Base-by-base conservation (phyloP, 1,284 basidiomycete species). In the Sparassis latifolia region DNA sequence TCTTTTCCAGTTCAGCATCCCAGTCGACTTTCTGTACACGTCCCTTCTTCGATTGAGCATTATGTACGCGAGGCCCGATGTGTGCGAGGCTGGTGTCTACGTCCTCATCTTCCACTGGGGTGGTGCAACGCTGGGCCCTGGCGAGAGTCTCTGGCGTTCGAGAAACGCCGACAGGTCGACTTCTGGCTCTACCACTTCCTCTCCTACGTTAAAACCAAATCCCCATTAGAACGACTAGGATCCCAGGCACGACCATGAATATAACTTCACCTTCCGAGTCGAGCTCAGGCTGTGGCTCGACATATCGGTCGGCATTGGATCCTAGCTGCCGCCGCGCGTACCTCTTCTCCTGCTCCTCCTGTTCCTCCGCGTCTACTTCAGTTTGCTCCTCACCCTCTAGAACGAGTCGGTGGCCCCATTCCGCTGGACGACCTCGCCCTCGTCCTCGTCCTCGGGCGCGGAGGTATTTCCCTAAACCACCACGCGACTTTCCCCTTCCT, bases 231-330 rank as follows among this genome's bases (percentile, higher is more conserved):
- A 20, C 20, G 20, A 20, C 20, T 20, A 20, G 20, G 20, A 20
- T 20, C 20, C 1, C 20, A 20, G 20, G 20, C 20, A 20, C 20
- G 20, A 20, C 20, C 20, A 20, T 20, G 20, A 20, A 20, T 20
- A 20, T 20, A 20, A 20, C 20, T 20, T 20, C 56, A 82, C 86
- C 86, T 62, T 86, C 84, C 1, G 82, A 82, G 58, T 54, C 52
- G n/a, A 51, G 66, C 56, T 82, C 77, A 1, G 78, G 77, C 52
- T 79, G 80, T 28, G 77, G 75, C 65, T 89, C 86, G 20, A 62
- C 74, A 61, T 89, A 89, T 49, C 86, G 73, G 70, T 88, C 84
- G 0, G 72, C 81, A 60, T 89, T 89, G 5, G 82, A 75, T 7
- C 73, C 80, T 10, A 89, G 69, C 47, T 79, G 68, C 45, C 87